A percentile compares a stretch with the other conserved stretches of the same genome.
Conservation (phyloP, 2,329 filamentous ascomycete species). For the Stachybotrys elegans region DNA sequence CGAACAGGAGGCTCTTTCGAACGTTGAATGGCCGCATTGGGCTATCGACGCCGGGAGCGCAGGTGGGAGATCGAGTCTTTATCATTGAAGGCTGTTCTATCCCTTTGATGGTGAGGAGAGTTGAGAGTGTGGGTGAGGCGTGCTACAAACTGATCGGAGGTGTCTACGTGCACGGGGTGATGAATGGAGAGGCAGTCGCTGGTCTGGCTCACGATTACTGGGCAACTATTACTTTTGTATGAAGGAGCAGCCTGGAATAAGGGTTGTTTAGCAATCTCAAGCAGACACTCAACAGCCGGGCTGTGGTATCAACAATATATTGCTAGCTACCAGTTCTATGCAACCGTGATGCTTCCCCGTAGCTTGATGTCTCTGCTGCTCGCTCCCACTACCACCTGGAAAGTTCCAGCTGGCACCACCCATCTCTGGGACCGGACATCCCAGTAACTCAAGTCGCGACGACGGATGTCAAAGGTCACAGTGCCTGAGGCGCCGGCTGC, state of each 20-base stretch:
- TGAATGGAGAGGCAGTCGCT: constrained; percentile 16
- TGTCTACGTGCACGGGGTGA: constrained; percentile 12
- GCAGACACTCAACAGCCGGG: no score
- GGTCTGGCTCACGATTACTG: no score
- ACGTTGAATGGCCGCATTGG: constrained; percentile 14
- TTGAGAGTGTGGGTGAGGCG: constrained; percentile 5
- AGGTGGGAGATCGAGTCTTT: constrained; percentile 12
- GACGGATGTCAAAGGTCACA: constrained; percentile 48
- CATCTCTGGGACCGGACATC: constrained; percentile 40
- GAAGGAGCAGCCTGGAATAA: no score
- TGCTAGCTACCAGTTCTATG: no score
- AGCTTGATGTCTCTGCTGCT: constrained; percentile 1
- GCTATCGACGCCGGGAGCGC: constrained; percentile 10
- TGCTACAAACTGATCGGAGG: constrained; percentile 11
- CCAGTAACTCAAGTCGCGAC: constrained; percentile 62
- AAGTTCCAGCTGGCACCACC: not conserved
- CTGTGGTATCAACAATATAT: no score
- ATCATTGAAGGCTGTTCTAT: constrained; percentile 13
- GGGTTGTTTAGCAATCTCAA: no score
- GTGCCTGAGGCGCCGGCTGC: constrained; percentile 48
- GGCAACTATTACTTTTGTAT: no score
- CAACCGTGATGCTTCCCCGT: not conserved
- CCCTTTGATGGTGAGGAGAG: constrained; percentile 11
- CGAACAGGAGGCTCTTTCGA: constrained; percentile 11
- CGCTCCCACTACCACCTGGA: not conserved